phyloP scores from a whole-genome alignment of 306 rosid species.

The Neltuma alba region DNA sequence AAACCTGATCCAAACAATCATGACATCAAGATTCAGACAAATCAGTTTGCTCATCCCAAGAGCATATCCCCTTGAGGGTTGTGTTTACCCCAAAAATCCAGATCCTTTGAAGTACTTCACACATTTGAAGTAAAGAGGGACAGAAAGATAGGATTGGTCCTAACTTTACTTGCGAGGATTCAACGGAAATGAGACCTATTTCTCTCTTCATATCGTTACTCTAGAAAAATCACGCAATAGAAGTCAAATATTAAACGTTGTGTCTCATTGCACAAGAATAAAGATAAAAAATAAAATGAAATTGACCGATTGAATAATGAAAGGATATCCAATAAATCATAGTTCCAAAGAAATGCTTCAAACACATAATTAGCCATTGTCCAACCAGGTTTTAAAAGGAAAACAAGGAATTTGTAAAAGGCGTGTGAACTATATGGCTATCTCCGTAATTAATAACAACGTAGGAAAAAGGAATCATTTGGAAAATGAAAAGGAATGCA shows the following conservation, averaged over 20 bases:
- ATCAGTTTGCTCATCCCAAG: neutral
- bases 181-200: neutral
- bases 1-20: neutral
- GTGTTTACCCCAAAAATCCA: neutral
- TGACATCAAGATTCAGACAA: neutral
- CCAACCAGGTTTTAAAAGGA: neutral
- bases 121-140: neutral
- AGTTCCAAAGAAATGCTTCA: neutral
- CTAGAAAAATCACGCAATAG: neutral
- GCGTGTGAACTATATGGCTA: neutral
- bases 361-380: neutral
- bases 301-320: neutral
- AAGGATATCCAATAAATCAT: neutral
- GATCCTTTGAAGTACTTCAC: neutral
- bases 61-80: neutral
- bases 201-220: neutral
- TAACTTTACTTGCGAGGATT: neutral
- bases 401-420: neutral
- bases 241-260: neutral
- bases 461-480: neutral
- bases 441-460: slow-evolving; percentile 10
- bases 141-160: neutral
- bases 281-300: neutral
- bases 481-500: neutral
- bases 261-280: neutral